A percentile compares a stretch with the other conserved stretches of the same genome.
These are phyloP conservation scores for Caulochytrium protostelioides DNA, from an alignment of 371 early-diverging fungal genomes.

Conservation along the genomic window DNA sequence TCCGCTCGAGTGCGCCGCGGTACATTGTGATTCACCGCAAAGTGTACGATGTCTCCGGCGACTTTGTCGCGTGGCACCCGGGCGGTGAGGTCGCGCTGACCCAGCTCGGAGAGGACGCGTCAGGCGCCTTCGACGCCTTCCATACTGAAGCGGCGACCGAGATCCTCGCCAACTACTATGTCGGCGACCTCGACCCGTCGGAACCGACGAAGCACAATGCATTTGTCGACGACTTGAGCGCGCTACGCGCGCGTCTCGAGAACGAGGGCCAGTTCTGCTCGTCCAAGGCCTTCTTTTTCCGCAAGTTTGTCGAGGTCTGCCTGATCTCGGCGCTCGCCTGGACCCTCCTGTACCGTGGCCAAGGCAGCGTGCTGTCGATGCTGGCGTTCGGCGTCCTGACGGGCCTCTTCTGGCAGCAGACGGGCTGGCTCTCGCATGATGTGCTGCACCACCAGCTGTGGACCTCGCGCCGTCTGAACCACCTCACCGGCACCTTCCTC, in stretches of 20 bases:
- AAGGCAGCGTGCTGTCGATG: conserved; percentile 19
- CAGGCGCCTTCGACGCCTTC: conserved; percentile 69
- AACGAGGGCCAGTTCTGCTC: conserved; percentile 44
- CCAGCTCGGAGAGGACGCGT: not conserved
- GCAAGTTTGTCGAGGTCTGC: conserved; percentile 36
- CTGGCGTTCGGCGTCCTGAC: conserved; percentile 33
- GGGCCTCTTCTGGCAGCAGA: conserved; percentile 64
- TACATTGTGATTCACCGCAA: conserved; percentile 57
- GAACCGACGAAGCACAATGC: conserved; percentile 16
- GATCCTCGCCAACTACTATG: conserved; percentile 52
- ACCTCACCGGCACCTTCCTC: conserved; percentile 40
- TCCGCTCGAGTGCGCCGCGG: no score
- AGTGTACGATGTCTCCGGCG: conserved; percentile 63
- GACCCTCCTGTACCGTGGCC: conserved; percentile 25
- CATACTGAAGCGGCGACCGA: conserved; percentile 48
- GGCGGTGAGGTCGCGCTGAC: conserved; percentile 39
- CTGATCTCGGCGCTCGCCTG: conserved; percentile 29
- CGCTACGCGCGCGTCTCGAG: conserved; percentile 33
- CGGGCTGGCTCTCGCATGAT: conserved; percentile 64
- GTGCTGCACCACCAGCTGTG: conserved; percentile 69
- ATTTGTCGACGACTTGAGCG: conserved; percentile 39
- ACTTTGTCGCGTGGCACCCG: conserved; percentile 58
- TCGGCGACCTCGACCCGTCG: conserved; percentile 39
- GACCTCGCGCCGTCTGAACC: conserved; percentile 38
- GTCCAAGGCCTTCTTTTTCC: conserved; percentile 39